Base-by-base conservation (phyloP, 2,329 filamentous ascomycete species). In the Ophioceras dolichostomum region DNA sequence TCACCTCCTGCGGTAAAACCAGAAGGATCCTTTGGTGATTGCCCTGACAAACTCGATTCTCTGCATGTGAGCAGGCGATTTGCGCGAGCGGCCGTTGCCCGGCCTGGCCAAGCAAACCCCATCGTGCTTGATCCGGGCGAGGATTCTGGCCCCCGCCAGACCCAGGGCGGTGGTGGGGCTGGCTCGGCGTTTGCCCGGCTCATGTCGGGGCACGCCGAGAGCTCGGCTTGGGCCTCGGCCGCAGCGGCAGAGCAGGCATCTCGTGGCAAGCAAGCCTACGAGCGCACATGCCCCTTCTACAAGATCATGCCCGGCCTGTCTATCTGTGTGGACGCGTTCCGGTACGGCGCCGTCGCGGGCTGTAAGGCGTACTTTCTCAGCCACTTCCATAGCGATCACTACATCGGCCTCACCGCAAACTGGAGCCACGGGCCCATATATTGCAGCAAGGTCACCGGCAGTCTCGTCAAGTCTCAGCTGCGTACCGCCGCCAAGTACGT, bases 351-450 rank as follows among this genome's bases (percentile, higher is more conserved):
- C 8, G 85, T 98, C 1, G 73, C 93, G 52, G 88, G 86, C 1
- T 94, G 88, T 55, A 81, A 83, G 38, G 91, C 89, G 2, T 98
- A 98, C 54, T 98, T 98, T 47, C 70, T 98, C 10, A 95, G 88
- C 49, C 91, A 98, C 54, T 98, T 96, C 47, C 91, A 98, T 58
- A 95, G 87, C 50, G 91, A 98, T 54, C 91, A 98, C 54, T 98
- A 98, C 49, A 78, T 95, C 24, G 91, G 91, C 2, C 64, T 98
- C 10, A 91, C 85, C 10, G 77, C 83, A 7, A 85, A 70, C 22
- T 98, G 91, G 91, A 76, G 67, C 28, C 88, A 98, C 54, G 91
- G 91, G 0, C 89, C 88, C 1, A 96, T 98, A 34, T 98, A 94
- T 52, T 96, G 91, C 63, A 96, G 89, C 53, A 81, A 78, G 47